Base-by-base conservation (phyloP, 495 filamentous ascomycete species). In the Xylaria telfairii region DNA sequence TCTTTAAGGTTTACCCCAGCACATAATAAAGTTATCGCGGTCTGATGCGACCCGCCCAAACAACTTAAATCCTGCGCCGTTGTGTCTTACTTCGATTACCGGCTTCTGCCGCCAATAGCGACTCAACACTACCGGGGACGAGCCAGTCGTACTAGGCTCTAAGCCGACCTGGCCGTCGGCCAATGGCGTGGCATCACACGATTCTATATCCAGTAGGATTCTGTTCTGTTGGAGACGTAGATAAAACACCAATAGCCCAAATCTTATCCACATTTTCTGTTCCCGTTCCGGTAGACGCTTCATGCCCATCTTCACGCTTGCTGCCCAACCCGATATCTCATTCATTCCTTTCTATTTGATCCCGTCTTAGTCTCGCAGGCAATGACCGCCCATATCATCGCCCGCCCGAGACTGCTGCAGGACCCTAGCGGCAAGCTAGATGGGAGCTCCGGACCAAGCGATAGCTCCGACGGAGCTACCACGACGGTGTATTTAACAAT, bases 401-500 rank as follows among this genome's bases (percentile, higher is more conserved):
- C 17, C 17, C 56, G 21, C 30, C 30, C 56, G 32, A 37, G 56
- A 59, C 32, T 37, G 32, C 32, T 37, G 32, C 56, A 59, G 21
- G 56, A 34, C 30, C 19, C 56, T 59, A 8, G 56, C 30, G n/a
- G 19, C 30, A 37, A 13, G 54, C 37, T 37, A 9, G n/a, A 21
- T 59, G 15, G 30, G 32, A 37, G 56, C 32, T 4, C 19, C 3
- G 37, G 37, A 37, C 6, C 56, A 21, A 39, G 56, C 56, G 56
- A 59, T 3, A n/a, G 0, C 56, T 59, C 56, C 15, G 32, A 59
- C n/a, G 56, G 56, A 10, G 30, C 32, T n/a, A n/a, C 56, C 30
- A 59, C 56, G 6, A 59, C 56, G 30, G 56, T 59, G 13, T 59
- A 59, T 7, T 21, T 59, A 8, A 59, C 56, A n/a, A 59, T 59